phyloP scores from a whole-genome alignment of 1,284 basidiomycete genomes.

The Albatrellus sp. region DNA sequence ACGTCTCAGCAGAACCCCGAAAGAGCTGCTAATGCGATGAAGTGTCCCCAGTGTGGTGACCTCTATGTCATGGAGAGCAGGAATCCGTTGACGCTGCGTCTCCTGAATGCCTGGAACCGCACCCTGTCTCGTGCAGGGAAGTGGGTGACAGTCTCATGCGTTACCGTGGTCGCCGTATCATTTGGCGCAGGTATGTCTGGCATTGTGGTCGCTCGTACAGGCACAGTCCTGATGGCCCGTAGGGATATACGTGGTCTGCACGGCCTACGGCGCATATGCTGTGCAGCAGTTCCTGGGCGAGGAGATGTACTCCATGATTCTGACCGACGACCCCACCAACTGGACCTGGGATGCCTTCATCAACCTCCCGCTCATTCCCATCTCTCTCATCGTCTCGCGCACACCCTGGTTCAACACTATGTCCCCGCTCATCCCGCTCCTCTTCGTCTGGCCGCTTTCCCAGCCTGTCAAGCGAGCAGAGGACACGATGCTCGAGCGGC shows the following conservation, averaged over 20 bases:
- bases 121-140: slow-evolving; percentile 36
- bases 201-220: not conserved
- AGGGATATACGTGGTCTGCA: slow-evolving; percentile 53
- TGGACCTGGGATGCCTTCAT: slow-evolving; percentile 64
- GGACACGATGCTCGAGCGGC: not conserved
- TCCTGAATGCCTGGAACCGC: slow-evolving; percentile 37
- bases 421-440: slow-evolving; percentile 39
- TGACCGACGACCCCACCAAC: slow-evolving; percentile 50
- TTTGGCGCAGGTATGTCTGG: slow-evolving; percentile 24
- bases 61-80: slow-evolving; percentile 55
- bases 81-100: slow-evolving; percentile 35
- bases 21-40: slow-evolving; percentile 46
- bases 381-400: slow-evolving; percentile 44
- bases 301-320: slow-evolving; percentile 45
- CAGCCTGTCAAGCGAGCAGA: slow-evolving; percentile 12
- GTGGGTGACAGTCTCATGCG: slow-evolving; percentile 32
- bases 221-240: not conserved
- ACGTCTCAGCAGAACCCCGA: slow-evolving; percentile 43
- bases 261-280: slow-evolving; percentile 65
- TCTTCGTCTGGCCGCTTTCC: slow-evolving; percentile 55
- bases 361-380: slow-evolving; percentile 53
- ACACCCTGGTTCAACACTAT: slow-evolving; percentile 34
- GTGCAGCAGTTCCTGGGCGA: slow-evolving; percentile 53
- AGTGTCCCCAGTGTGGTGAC: slow-evolving; percentile 67
- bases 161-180: slow-evolving; percentile 29